Evolutionary conservation across 2,329 filamentous ascomycete species (phyloP), one percentile per base, ranked within the genome.

Genomic region (Arachnomyces sp.): DNA sequence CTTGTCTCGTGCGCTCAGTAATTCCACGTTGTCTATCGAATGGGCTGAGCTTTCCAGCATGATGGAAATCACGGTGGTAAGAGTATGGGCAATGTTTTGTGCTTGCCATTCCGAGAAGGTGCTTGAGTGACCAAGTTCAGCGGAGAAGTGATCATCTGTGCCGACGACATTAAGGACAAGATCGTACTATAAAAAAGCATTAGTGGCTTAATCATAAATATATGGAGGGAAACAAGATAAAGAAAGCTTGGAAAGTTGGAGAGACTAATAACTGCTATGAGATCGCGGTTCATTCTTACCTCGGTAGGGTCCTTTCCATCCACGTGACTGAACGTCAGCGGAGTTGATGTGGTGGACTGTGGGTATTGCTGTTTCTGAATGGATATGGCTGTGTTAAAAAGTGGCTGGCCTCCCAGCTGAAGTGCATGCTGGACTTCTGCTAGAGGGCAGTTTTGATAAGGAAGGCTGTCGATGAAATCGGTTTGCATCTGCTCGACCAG

Each of bases 391-490:
- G 65, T 67, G 44, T 68, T 67, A 45, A 68, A 68, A 1, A 68
- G 52, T 6, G 56, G 43, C 32, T 58, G 53, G 12, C 60, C 58
- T 37, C 60, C 52, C 36, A 55, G 46, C 6, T 58, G 56, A 40
- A 67, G 52, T 33, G 61, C 60, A 42, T 66, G 62, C 39, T 72
- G 68, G 8, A 73, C 68, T 35, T 66, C 63, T 4, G 68, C 68
- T 14, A 72, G 56, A 2, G 73, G 74, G 46, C 68, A 71, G 40
- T 61, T 66, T 43, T 75, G 73, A 45, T 75, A 64, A 0, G 64
- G 57, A 44, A 76, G 59, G 31, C 67, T 66, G 30, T 61, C 55
- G 14, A 71, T 60, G 13, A 71, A 69, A 40, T 73, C 65, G 9
- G 57, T 54, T 31, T 74, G 72, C 0, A 73, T 59, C 8, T 55